phyloP scores from a whole-genome alignment of 768 basidiomycete genomes.

The Botryobasidium botryosum region DNA sequence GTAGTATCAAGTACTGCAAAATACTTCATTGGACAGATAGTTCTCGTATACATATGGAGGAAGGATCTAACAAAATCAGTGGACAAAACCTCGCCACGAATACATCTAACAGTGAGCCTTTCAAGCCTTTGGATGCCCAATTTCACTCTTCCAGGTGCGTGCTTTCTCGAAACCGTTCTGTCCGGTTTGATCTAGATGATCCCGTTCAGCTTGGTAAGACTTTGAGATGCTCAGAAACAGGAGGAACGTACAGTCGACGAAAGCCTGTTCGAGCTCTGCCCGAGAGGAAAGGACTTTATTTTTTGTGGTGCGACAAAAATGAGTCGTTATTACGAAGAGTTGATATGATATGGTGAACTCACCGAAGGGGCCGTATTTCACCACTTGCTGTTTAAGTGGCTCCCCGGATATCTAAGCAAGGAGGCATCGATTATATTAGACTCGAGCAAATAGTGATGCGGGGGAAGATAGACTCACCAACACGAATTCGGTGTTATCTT shows the following conservation, averaged over 20 bases:
- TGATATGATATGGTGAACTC: conserved; percentile 12
- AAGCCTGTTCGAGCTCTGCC: conserved; percentile 65
- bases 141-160: conserved; percentile 72
- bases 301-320: conserved; percentile 11
- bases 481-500: conserved; percentile 54
- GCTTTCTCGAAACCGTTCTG: conserved; percentile 85
- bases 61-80: too few species aligned
- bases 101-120: too few species aligned
- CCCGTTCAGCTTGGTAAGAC: conserved; percentile 4
- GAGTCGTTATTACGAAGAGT: conserved; percentile 14
- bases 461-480: conserved; percentile 29
- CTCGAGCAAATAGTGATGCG: conserved; percentile 3
- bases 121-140: too few species aligned
- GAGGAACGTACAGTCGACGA: conserved; percentile 50
- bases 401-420: conserved; percentile 54
- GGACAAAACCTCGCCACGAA: too few species aligned
- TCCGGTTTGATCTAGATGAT: conserved; percentile 41
- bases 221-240: conserved; percentile 7
- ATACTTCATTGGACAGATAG: too few species aligned
- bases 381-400: conserved; percentile 74
- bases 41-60: too few species aligned
- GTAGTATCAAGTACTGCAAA: too few species aligned
- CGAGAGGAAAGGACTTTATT: conserved; percentile 52
- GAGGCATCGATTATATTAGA: background rate
- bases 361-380: conserved; percentile 67